A percentile compares a stretch with the other conserved stretches of the same genome.
These are phyloP conservation scores for Platanthera guangdongensis DNA, from an alignment of 106 monocot genomes.

Conservation along the genomic window DNA sequence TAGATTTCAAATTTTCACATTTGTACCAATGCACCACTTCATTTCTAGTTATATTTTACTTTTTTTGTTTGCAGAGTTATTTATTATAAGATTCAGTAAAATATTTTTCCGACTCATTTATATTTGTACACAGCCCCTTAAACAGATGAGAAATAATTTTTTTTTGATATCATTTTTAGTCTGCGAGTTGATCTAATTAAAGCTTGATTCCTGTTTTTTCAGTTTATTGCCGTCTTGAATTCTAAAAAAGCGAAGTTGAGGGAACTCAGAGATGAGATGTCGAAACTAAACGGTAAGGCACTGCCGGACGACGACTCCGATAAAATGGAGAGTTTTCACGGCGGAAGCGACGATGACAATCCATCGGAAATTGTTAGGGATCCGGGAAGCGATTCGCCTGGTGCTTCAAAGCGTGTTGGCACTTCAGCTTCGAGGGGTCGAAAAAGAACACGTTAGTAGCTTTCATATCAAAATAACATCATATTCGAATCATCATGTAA, in stretches of 20 bases:
- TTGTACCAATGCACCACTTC: too few relatives aligned
- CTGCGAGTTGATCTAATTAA: neutral
- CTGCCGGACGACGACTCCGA: constrained; percentile 42
- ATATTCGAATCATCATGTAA: too few relatives aligned
- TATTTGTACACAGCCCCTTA: neutral
- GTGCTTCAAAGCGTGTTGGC: constrained; percentile 23
- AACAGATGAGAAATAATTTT: neutral
- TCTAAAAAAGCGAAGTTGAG: constrained; percentile 86
- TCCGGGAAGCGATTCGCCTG: constrained; percentile 18
- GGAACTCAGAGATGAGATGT: constrained; percentile 57
- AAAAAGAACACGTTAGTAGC: constrained; percentile 26
- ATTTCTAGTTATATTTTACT: neutral
- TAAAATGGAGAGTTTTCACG: constrained; percentile 47
- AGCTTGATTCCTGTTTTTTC: constrained; percentile 6
- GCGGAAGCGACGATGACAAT: constrained; percentile 42
- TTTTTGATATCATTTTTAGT: neutral
- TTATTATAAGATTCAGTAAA: neutral
- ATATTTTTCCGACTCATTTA: neutral
- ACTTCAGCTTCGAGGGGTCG: constrained; percentile 16
- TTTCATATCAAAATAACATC: neutral
- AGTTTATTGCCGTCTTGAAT: constrained; percentile 77
- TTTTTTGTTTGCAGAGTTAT: neutral
- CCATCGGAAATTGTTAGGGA: constrained; percentile 9
- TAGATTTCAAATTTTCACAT: too few relatives aligned
- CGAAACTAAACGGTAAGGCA: constrained; percentile 42